Base-by-base conservation (phyloP, 225 moss, liverwort and hornwort species). In the Bryum argenteum region DNA sequence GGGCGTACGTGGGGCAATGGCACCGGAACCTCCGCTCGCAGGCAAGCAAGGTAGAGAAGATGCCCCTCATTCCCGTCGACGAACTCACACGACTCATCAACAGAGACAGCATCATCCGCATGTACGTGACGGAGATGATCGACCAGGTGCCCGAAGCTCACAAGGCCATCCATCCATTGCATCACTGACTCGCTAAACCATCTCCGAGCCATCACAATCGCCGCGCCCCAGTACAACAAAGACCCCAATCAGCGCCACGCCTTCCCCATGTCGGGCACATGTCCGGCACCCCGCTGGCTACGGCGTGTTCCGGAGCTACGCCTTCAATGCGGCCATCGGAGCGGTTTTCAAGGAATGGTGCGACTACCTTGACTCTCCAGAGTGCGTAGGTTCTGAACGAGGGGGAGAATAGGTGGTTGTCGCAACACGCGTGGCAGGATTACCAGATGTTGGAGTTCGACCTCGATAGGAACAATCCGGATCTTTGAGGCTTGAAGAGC, bases 351-450 rank as follows among this genome's bases (percentile, higher is more conserved):
- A 47, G 52, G 52, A 52, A 6, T 52, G 52, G 52, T 52, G 52
- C 52, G 18, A 8, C 8, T 52, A 52, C 9, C 19, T 52, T 2
- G 52, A 52, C 18, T n/a, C n/a, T 18, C 8, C 19, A n/a, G 8
- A 52, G 52, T 15, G 52, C 52, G 52, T 18, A 52, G 52, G 52
- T 52, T 18, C 8, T 52, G 52, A 19, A n/a, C 9, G 18, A n/a
- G 52, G n/a, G n/a, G n/a, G n/a, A n/a, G n/a, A n/a, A n/a, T n/a
- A n/a, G 52, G 9, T 52, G 52, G 52, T 52, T 52, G 52, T 52
- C 52, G 52, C 52, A n/a, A 6, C 18, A n/a, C 52, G 52, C 52
- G 52, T 52, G 18, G 8, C 52, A 52, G 52, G 52, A 52, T 19
- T 52, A 6, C 52, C n/a, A 5, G 52, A 18, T 52, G 18, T 52